Conservation (phyloP, 2,329 filamentous ascomycete species). For the Aspergillus latus region DNA sequence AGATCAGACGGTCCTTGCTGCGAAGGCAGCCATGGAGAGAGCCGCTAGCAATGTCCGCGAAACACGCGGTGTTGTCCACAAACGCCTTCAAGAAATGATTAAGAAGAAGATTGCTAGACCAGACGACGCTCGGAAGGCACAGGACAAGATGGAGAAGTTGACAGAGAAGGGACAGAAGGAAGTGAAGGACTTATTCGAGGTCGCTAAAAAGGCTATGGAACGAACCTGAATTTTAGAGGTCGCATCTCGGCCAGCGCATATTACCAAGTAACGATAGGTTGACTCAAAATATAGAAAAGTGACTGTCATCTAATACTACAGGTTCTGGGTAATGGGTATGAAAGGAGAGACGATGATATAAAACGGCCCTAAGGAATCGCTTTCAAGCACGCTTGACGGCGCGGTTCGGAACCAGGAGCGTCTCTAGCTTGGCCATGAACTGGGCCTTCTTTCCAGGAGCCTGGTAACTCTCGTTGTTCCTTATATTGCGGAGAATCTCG, state of each 20-base stretch:
- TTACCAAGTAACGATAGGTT: too few relatives aligned
- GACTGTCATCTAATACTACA: not conserved
- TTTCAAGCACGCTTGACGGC: conserved; percentile 28
- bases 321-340: not conserved
- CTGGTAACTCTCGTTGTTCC: conserved; percentile 46
- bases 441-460: conserved; percentile 35
- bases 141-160: conserved; percentile 50
- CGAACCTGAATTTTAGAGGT: conserved; percentile 24
- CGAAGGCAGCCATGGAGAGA: conserved; percentile 46
- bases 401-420: conserved; percentile 32
- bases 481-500: conserved; percentile 37
- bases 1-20: conserved; percentile 40
- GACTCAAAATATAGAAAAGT: too few relatives aligned
- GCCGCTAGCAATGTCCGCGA: conserved; percentile 42
- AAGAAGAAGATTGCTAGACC: conserved; percentile 45
- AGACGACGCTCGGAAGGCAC: conserved; percentile 48
- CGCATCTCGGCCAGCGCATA: too few relatives aligned
- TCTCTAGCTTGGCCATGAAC: conserved; percentile 42
- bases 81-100: conserved; percentile 46
- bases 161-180: conserved; percentile 49
- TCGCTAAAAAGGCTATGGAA: conserved; percentile 41
- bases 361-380: conserved; percentile 1
- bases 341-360: conserved; percentile 15
- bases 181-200: conserved; percentile 47
- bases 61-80: conserved; percentile 46